These are phyloP conservation scores for Arabidopsis suecica DNA, from an alignment of 345 rosid species.

Conservation along the genomic window DNA sequence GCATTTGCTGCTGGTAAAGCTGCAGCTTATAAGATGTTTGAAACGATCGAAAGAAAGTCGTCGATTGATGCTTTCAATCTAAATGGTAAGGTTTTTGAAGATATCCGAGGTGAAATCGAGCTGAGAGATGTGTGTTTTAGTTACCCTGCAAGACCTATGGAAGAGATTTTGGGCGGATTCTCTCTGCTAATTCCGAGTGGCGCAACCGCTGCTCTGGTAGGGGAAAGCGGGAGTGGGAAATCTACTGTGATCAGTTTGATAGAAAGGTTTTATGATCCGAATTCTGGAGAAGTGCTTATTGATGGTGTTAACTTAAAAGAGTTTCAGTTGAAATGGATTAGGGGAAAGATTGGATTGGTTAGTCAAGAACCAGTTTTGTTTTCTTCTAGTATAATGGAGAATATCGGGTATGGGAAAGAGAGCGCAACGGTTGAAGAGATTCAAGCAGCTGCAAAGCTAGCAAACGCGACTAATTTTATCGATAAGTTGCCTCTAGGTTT, in stretches of 20 bases:
- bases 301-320: not conserved
- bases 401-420: not conserved
- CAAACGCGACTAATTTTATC: not conserved
- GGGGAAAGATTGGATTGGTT: not conserved
- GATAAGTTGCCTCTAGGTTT: not conserved
- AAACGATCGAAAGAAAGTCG: not conserved
- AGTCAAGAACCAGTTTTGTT: not conserved
- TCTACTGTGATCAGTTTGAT: not conserved
- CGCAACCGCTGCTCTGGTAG: not conserved
- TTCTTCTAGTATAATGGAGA: not conserved
- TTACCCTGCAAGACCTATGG: not conserved
- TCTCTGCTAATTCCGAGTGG: not conserved
- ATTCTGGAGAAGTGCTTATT: not conserved
- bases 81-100: not conserved
- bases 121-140: not conserved
- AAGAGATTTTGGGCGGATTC: not conserved
- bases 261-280: not conserved
- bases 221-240: not conserved
- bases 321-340: not conserved
- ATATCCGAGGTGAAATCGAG: not conserved
- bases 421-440: not conserved
- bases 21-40: not conserved
- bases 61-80: not conserved
- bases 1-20: not conserved
- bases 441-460: not conserved